These are phyloP conservation scores for Lactarius hengduanensis DNA, from an alignment of 768 basidiomycete species.

Conservation along the genomic window DNA sequence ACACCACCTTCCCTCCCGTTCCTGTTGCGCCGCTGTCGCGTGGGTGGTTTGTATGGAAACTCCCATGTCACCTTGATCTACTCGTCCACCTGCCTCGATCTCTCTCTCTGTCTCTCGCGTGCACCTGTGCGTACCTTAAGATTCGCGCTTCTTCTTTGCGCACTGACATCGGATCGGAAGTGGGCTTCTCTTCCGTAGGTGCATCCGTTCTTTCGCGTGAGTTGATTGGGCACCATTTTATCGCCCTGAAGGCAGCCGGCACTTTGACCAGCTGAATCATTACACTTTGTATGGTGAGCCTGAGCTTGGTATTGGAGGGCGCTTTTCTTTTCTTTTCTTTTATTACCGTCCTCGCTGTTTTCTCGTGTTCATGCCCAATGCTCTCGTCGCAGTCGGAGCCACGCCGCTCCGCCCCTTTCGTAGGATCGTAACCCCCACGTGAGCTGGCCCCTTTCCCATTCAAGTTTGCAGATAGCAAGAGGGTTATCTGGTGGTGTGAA, in stretches of 20 bases:
- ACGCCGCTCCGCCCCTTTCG: background rate
- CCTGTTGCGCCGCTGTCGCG: background rate
- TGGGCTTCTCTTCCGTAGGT: constrained; percentile 43
- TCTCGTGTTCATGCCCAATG: background rate
- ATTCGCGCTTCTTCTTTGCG: background rate
- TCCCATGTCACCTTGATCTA: background rate
- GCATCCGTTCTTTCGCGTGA: constrained; percentile 85
- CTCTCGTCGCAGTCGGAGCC: too few species aligned
- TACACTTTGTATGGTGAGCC: constrained; percentile 17
- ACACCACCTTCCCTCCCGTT: background rate
- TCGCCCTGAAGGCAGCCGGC: constrained; percentile 88
- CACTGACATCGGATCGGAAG: background rate
- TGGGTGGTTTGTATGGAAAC: background rate
- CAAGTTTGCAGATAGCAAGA: background rate
- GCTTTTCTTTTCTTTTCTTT: rapidly evolving
- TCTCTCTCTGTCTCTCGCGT: background rate
- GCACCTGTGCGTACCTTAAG: background rate
- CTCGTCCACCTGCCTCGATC: background rate
- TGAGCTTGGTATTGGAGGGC: too few species aligned
- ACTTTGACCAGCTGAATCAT: constrained; percentile 89
- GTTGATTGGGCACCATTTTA: constrained; percentile 93
- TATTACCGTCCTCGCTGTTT: background rate
- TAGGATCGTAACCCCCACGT: background rate
- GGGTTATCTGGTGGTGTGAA: background rate
- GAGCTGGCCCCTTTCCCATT: background rate